Base-by-base conservation (phyloP, 495 filamentous ascomycete genomes). In the Penicillium pulvis region DNA sequence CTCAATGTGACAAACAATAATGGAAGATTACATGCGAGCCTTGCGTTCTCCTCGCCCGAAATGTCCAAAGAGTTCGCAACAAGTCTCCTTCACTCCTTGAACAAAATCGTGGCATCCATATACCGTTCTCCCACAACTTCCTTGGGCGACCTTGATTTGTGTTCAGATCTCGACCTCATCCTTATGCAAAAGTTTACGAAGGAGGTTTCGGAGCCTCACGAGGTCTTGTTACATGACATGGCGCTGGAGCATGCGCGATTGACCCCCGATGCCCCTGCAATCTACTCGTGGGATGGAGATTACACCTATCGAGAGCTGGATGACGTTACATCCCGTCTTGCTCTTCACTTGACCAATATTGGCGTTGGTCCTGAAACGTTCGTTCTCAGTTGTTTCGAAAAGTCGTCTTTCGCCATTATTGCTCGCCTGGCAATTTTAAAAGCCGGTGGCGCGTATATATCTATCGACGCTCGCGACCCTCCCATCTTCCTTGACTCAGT, bases 371-470 rank as follows among this genome's bases (percentile, higher is more conserved):
- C 75, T 6, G 80, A 76, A 17, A 71, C 59, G 11, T 60, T 77
- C 12, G 73, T 85, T 4, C 79, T 81, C 0, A 62, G 85, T 20
- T 82, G 75, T 59, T 81, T 85, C 39, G 79, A 85, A 51, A 86
- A 86, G 61, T 83, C 78, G 12, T 71, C 68, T 45, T 80, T 78
- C 79, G n/a, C 33, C 65, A 66, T 17, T 70, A 68, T 58, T 64
- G 60, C 48, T 68, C 1, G 56, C 65, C 36, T 86, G 9, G 83
- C 71, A 17, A 68, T 84, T 24, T 45, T 41, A 14, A 41, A 41
- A 17, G 39, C 39, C 39, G 39, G 39, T 5, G 39, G 39, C 1
- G 39, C 39, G 11, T 41, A 41, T n/a, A 41, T 41, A 4, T 41
- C 39, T 6, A 41, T 41, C 6, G 39, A 41, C n/a, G 49, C 48